Percentiles rank a stretch among this genome's conserved stretches.
Evolutionary conservation across 2,329 filamentous ascomycete species (phyloP).

Genomic region (Fusarium graminum): DNA sequence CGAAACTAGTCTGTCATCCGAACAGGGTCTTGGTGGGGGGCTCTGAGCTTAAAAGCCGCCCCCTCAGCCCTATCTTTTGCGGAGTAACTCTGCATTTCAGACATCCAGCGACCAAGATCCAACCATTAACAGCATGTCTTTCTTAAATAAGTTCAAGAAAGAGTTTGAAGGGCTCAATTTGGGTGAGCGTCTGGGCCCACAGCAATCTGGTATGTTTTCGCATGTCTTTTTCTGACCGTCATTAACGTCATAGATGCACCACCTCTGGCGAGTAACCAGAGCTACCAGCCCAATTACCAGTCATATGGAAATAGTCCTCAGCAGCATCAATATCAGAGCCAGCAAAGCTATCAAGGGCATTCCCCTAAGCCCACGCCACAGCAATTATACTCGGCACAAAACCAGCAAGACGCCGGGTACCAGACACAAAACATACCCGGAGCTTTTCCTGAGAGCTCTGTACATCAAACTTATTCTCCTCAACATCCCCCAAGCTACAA

Average conservation of each 20-base stretch:
- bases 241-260: background rate
- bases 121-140: conserved; percentile 9
- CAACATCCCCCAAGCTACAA: conserved; percentile 14
- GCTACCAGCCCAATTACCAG: conserved; percentile 2
- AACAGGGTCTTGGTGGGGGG: too few species aligned
- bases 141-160: conserved; percentile 36
- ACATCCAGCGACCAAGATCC: accelerated
- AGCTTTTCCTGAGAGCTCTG: background rate
- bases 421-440: background rate
- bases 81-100: accelerated
- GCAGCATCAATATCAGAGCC: conserved; percentile 6
- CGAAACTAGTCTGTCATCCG: background rate
- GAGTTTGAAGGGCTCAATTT: conserved; percentile 37
- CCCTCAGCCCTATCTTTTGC: accelerated
- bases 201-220: conserved; percentile 9
- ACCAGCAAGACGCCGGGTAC: conserved; percentile 6
- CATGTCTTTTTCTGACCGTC: accelerated
- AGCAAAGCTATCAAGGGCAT: conserved; percentile 13
- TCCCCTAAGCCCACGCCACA: background rate
- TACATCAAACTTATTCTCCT: background rate
- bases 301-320: background rate
- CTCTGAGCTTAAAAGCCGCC: background rate
- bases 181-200: conserved; percentile 1
- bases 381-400: background rate
- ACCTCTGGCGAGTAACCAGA: background rate